A percentile compares a stretch with the other conserved stretches of the same genome.
Conservation (phyloP, 805 yeast species). For the Nakazawaea ishiwadae region DNA sequence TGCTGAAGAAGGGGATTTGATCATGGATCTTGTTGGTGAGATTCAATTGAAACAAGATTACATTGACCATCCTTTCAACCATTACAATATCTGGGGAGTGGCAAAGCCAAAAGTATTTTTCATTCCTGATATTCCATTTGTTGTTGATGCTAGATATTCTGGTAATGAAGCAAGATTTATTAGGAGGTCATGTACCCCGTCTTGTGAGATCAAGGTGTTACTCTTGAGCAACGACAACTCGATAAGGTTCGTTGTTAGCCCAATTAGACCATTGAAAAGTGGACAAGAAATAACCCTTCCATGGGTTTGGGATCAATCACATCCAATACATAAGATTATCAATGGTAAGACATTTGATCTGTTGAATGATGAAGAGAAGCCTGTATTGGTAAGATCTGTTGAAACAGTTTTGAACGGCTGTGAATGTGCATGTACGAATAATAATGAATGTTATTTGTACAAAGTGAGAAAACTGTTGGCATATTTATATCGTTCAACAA, state of each 20-base stretch:
- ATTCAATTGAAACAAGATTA: slow-evolving; percentile 63
- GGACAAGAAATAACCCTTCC: slow-evolving; percentile 73
- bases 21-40: slow-evolving; percentile 71
- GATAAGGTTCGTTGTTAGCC: slow-evolving; percentile 49
- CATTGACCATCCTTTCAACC: slow-evolving; percentile 62
- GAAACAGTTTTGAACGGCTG: slow-evolving; percentile 57
- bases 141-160: slow-evolving; percentile 70
- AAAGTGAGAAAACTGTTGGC: slow-evolving; percentile 61
- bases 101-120: slow-evolving; percentile 56
- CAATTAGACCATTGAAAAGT: slow-evolving; percentile 49
- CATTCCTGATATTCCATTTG: slow-evolving; percentile 56
- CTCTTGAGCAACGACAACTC: slow-evolving; percentile 33
- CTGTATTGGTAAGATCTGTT: slow-evolving; percentile 52
- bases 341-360: slow-evolving; percentile 48
- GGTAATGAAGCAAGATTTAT: slow-evolving; percentile 77
- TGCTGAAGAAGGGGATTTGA: slow-evolving; percentile 42
- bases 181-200: slow-evolving; percentile 73
- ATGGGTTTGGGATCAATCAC: slow-evolving; percentile 86
- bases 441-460: slow-evolving; percentile 48
- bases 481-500: slow-evolving; percentile 52
- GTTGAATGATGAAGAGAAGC: slow-evolving; percentile 47
- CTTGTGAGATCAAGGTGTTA: slow-evolving; percentile 57
- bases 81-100: slow-evolving; percentile 71
- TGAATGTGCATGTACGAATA: slow-evolving; percentile 57
- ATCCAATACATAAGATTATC: slow-evolving; percentile 63